These are phyloP conservation scores for Trematosphaeria pertusa DNA, from an alignment of 2,329 filamentous ascomycete genomes.

Conservation along the genomic window DNA sequence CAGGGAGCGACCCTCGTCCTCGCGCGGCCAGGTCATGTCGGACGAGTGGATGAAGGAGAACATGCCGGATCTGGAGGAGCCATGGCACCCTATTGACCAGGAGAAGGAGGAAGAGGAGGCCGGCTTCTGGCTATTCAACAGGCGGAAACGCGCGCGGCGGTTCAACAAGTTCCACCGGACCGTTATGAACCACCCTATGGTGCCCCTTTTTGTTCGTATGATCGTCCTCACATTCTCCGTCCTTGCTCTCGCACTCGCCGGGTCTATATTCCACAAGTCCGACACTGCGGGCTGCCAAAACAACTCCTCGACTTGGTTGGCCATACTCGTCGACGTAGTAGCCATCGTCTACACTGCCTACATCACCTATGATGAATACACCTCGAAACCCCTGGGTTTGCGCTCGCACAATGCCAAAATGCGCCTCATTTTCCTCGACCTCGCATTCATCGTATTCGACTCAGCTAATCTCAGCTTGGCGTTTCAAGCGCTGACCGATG, in stretches of 20 bases:
- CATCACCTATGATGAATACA: slow-evolving; percentile 97
- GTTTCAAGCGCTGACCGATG: slow-evolving; percentile 78
- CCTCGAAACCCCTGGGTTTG: slow-evolving; percentile 87
- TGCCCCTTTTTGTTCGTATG: slow-evolving; percentile 83
- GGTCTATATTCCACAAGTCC: slow-evolving; percentile 68
- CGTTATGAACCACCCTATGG: slow-evolving; percentile 80
- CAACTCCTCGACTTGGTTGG: slow-evolving; percentile 78
- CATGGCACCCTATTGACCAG: slow-evolving; percentile 63
- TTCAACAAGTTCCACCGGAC: slow-evolving; percentile 69
- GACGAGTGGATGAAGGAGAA: slow-evolving; percentile 58
- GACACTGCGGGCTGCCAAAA: slow-evolving; percentile 49
- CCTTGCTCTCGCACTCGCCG: slow-evolving; percentile 79
- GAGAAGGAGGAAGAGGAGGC: slow-evolving; percentile 57
- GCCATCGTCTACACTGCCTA: slow-evolving; percentile 90
- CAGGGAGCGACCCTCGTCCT: slow-evolving; percentile 29
- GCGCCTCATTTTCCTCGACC: slow-evolving; percentile 85
- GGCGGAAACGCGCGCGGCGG: slow-evolving; percentile 58
- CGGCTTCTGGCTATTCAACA: slow-evolving; percentile 57
- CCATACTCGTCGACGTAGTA: slow-evolving; percentile 85
- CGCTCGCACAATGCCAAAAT: slow-evolving; percentile 86
- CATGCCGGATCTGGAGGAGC: slow-evolving; percentile 53
- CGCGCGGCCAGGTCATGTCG: slow-evolving; percentile 46
- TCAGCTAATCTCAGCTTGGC: slow-evolving; percentile 90
- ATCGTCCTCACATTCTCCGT: slow-evolving; percentile 84
- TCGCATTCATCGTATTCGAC: slow-evolving; percentile 98